phyloP scores from a whole-genome alignment of 1,284 basidiomycete species.

The Ceratobasidium sp. region DNA sequence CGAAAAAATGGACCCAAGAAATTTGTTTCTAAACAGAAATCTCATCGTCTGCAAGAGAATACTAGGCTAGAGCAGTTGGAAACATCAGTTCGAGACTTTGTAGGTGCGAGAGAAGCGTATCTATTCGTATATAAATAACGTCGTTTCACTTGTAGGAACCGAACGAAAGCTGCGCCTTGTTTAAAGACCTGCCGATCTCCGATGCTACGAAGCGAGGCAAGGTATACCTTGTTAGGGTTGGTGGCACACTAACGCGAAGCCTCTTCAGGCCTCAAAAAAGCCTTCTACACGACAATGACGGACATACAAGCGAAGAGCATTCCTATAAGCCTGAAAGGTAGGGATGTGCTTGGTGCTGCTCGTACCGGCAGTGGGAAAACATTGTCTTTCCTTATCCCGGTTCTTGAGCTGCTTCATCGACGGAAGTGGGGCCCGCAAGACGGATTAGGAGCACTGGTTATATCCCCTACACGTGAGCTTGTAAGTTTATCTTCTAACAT shows the following conservation, averaged over 20 bases:
- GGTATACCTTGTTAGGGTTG: conserved; percentile 47
- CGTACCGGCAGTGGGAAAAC: conserved; percentile 89
- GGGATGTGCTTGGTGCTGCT: conserved; percentile 83
- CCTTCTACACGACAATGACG: conserved; percentile 89
- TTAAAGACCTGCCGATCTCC: conserved; percentile 79
- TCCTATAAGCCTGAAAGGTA: conserved; percentile 74
- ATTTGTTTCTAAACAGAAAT: conserved; percentile 22
- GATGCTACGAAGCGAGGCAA: conserved; percentile 75
- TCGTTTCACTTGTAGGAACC: conserved; percentile 17
- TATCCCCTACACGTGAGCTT: conserved; percentile 95
- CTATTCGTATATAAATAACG: neutral
- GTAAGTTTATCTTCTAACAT: conserved; percentile 62
- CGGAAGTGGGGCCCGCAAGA: conserved; percentile 85
- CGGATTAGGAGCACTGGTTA: conserved; percentile 92
- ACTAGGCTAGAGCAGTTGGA: conserved; percentile 40
- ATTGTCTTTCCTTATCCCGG: conserved; percentile 83
- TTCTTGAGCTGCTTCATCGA: conserved; percentile 81
- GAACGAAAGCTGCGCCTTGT: conserved; percentile 54
- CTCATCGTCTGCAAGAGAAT: conserved; percentile 32
- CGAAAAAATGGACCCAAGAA: neutral
- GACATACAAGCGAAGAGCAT: conserved; percentile 81
- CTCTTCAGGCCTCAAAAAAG: conserved; percentile 86
- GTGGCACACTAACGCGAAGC: conserved; percentile 21
- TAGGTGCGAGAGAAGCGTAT: conserved; percentile 26
- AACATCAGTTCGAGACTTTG: conserved; percentile 41